A percentile compares a stretch with the other conserved stretches of the same genome.
Evolutionary conservation across 2,329 filamentous ascomycete species (phyloP).

Genomic region (Aspergillus ibericus): DNA sequence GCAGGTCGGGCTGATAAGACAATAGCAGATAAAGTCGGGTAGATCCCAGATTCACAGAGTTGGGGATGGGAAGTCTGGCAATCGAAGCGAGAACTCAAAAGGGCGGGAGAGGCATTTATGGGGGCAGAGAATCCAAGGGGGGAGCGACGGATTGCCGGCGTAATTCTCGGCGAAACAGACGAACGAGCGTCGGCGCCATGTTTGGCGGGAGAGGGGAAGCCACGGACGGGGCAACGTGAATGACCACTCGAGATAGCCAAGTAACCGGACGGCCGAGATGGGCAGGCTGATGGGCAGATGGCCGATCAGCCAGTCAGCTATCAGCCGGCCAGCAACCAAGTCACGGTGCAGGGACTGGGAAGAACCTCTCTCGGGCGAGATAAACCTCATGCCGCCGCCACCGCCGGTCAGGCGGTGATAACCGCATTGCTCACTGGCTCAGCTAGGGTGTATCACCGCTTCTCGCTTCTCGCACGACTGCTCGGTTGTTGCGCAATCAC

Average conservation of each 20-base stretch:
- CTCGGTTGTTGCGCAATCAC: slow-evolving; percentile 9
- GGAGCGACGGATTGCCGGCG: slow-evolving; percentile 10
- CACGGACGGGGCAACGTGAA: slow-evolving; percentile 1
- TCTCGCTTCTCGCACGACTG: slow-evolving; percentile 4
- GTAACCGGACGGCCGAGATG: not conserved
- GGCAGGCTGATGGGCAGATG: not conserved
- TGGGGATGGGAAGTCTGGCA: not conserved
- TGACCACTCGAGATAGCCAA: slow-evolving; percentile 1
- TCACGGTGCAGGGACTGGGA: not conserved
- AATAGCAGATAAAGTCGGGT: not conserved
- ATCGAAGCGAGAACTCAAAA: not conserved
- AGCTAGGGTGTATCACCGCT: not conserved
- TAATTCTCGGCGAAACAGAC: slow-evolving; percentile 19
- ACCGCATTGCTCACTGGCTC: not conserved
- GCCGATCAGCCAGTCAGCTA: not conserved
- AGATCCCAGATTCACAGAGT: not conserved
- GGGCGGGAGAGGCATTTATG: slow-evolving; percentile 9
- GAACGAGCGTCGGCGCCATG: slow-evolving; percentile 6
- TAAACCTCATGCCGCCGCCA: not conserved
- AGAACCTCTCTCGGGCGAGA: not conserved
- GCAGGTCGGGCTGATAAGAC: not conserved
- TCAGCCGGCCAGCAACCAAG: not conserved
- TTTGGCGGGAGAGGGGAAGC: slow-evolving; percentile 8
- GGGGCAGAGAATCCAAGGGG: not conserved
- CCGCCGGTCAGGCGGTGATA: not conserved